These are phyloP conservation scores for Stephania japonica DNA, from an alignment of 164 flowering plant genomes.

Conservation along the genomic window DNA sequence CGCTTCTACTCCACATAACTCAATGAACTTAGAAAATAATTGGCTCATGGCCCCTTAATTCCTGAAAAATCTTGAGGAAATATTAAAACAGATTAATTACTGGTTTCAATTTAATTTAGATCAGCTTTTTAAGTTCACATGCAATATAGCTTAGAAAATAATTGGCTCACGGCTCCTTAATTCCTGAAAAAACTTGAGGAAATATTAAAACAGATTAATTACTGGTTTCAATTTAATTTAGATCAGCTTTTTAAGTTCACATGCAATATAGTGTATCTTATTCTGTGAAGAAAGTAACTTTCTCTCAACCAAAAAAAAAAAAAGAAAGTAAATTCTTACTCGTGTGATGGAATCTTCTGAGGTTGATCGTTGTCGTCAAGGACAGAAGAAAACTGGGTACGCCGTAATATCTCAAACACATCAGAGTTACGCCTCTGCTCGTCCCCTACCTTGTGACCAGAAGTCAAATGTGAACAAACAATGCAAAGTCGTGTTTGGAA, in stretches of 20 bases:
- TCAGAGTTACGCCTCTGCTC: conserved; percentile 80
- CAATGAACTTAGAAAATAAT: background rate
- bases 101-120: background rate
- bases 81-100: background rate
- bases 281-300: background rate
- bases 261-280: background rate
- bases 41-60: background rate
- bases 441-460: conserved; percentile 88
- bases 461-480: conserved; percentile 90
- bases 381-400: conserved; percentile 70
- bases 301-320: no score
- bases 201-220: no score
- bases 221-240: background rate
- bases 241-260: background rate
- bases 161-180: background rate
- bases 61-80: background rate
- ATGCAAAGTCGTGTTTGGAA: conserved; percentile 82
- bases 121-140: background rate
- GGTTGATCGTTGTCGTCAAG: conserved; percentile 53
- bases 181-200: background rate
- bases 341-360: conserved; percentile 79
- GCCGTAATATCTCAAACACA: conserved; percentile 69
- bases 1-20: background rate
- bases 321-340: conserved; percentile 73
- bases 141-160: no score